These are phyloP conservation scores for Sclerotinia borealis DNA, from an alignment of 2,329 filamentous ascomycete genomes.

Conservation along the genomic window DNA sequence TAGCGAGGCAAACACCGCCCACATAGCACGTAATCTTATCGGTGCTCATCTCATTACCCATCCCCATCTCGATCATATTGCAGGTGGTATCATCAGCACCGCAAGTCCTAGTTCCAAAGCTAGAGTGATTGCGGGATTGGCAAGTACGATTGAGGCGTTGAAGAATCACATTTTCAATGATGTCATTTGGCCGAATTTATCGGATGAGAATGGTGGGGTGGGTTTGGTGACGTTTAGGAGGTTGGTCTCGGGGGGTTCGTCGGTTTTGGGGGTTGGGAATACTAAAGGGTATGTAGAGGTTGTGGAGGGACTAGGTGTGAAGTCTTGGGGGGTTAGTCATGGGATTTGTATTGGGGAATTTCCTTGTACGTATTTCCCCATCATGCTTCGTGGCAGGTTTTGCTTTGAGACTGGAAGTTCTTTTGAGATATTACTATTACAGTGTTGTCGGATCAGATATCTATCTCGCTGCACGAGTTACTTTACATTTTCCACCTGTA, in stretches of 20 bases:
- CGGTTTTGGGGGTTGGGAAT: slow-evolving; percentile 73
- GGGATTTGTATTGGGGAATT: slow-evolving; percentile 78
- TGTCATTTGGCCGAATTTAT: slow-evolving; percentile 94
- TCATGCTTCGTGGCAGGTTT: slow-evolving; percentile 39
- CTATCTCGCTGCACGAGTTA: neutral
- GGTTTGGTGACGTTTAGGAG: slow-evolving; percentile 88
- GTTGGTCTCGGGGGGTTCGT: slow-evolving; percentile 81
- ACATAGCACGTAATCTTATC: slow-evolving; percentile 73
- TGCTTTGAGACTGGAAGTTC: neutral
- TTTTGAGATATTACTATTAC: neutral
- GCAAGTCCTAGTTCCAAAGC: slow-evolving; percentile 73
- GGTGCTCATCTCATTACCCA: slow-evolving; percentile 92
- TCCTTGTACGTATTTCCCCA: slow-evolving; percentile 39
- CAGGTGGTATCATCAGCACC: slow-evolving; percentile 72
- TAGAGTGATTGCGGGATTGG: slow-evolving; percentile 80
- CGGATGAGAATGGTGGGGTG: slow-evolving; percentile 90
- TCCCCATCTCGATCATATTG: slow-evolving; percentile 92
- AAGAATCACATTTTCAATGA: slow-evolving; percentile 97
- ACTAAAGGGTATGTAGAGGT: slow-evolving; percentile 81
- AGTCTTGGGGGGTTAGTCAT: slow-evolving; percentile 82
- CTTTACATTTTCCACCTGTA: neutral
- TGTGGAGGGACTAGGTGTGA: slow-evolving; percentile 82
- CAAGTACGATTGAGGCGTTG: slow-evolving; percentile 84
- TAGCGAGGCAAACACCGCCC: slow-evolving; percentile 69
- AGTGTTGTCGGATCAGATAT: neutral